These are phyloP conservation scores for Naganishia sp. DNA, from an alignment of 1,284 basidiomycete genomes.

Conservation along the genomic window DNA sequence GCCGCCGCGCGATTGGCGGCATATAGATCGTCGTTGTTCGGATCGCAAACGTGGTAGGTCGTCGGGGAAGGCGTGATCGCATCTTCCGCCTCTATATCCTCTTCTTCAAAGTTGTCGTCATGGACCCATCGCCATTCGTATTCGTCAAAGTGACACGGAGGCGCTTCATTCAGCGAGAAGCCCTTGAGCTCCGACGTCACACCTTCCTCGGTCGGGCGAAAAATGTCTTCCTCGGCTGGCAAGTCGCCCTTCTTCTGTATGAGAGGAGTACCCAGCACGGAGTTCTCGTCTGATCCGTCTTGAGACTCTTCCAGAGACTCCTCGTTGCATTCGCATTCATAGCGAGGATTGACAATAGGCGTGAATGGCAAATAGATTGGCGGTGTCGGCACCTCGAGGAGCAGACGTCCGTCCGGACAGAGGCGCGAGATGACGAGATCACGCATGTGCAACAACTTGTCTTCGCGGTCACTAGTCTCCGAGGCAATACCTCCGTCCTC, in stretches of 20 bases:
- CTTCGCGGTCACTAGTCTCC: no score
- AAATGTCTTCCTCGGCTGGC: not conserved
- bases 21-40: not conserved
- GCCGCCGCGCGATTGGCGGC: not conserved
- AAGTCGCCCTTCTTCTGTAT: not conserved
- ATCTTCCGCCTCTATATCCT: not conserved
- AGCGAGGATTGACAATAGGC: not conserved
- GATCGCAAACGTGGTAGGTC: not conserved
- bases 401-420: not conserved
- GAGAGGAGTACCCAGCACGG: not conserved
- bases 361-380: not conserved
- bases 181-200: not conserved
- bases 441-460: no score
- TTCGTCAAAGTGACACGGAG: not conserved
- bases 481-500: no score
- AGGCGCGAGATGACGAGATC: not conserved
- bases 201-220: not conserved
- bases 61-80: conserved; percentile 10
- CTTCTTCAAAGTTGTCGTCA: not conserved
- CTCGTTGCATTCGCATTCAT: not conserved
- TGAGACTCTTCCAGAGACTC: not conserved
- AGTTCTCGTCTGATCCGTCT: not conserved
- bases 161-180: not conserved
- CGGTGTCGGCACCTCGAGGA: not conserved
- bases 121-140: not conserved